Evolutionary conservation across 2,329 filamentous ascomycete species (phyloP).

Genomic region (Epicoccum sorghinum): DNA sequence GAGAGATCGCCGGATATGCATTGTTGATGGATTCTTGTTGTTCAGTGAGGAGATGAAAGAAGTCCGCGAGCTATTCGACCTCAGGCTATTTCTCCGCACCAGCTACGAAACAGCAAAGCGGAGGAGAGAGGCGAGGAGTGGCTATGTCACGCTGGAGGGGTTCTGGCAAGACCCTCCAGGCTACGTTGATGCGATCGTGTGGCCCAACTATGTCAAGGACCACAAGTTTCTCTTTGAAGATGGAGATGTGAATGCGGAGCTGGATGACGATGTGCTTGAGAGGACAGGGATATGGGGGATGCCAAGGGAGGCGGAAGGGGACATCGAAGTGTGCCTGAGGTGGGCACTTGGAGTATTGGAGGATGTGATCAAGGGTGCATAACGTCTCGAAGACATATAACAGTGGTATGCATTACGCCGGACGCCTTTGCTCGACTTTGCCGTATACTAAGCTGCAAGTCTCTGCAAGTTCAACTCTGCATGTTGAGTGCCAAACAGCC

Average conservation of each 20-base stretch:
- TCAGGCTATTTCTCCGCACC: conserved; percentile 79
- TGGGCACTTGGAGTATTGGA: conserved; percentile 40
- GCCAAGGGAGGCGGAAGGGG: conserved; percentile 46
- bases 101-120: conserved; percentile 65
- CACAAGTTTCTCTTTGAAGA: conserved; percentile 80
- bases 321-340: conserved; percentile 39
- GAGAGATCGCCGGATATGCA: conserved; percentile 53
- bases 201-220: conserved; percentile 88
- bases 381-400: background rate
- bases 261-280: conserved; percentile 53
- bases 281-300: conserved; percentile 42
- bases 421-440: conserved; percentile 5
- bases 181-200: conserved; percentile 93
- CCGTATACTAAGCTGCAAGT: background rate
- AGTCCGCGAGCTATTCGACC: conserved; percentile 68
- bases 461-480: too few species aligned
- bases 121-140: conserved; percentile 70
- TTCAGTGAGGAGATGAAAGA: conserved; percentile 65
- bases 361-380: conserved; percentile 23
- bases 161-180: conserved; percentile 96
- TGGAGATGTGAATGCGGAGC: conserved; percentile 67
- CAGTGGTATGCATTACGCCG: conserved; percentile 6
- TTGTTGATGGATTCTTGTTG: conserved; percentile 89
- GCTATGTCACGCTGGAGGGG: conserved; percentile 80
- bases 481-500: background rate